Evolutionary conservation across 2,329 filamentous ascomycete genomes (phyloP), one percentile per base, ranked within the genome.

Genomic region (Talaromyces sp.): DNA sequence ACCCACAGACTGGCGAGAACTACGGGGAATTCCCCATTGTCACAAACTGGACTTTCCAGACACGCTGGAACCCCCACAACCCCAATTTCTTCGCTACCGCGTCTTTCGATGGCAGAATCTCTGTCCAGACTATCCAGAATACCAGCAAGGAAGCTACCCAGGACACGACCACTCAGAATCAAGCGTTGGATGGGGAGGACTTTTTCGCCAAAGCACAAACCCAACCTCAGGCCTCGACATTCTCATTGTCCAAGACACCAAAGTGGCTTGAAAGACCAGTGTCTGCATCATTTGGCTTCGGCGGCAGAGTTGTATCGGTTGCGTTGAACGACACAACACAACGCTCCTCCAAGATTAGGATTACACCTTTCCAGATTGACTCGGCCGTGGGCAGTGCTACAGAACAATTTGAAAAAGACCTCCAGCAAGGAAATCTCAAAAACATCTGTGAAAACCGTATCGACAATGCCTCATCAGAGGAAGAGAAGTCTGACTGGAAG

Each of bases 1-100:
- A 98, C 76, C 92, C 95, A 1, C 90, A 95, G 71, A 96, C 90
- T 2, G 94, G 94, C 59, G 87, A 95, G 72, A 83, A 86, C 12
- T 89, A 92, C 65, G 95, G 96, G 66, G 94, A 98, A 77, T 94
- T 98, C 72, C 93, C 94, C 4, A 92, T 97, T 70, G 93, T 96
- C 59, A 97, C 94, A n/a, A 99, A 98, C 77, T 99, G 95, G 94
- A 96, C 93, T 5, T 99, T 99, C 81, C 88, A 94, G 73, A 96
- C 95, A 5, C 86, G 89, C 65, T 98, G 96, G 84, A 93, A 96
- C 75, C 95, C 95, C 33, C 88, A 91, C 68, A 96, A 99, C 75
- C 94, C 95, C 10, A 91, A 88, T 72, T 82, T 99, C 62, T 91
- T 94, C 56, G 96, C 96, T 18, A 98, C 95, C 18, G 95, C 96